Conservation (phyloP, 2,329 filamentous ascomycete species). For the Exophiala lecanii-corni region DNA sequence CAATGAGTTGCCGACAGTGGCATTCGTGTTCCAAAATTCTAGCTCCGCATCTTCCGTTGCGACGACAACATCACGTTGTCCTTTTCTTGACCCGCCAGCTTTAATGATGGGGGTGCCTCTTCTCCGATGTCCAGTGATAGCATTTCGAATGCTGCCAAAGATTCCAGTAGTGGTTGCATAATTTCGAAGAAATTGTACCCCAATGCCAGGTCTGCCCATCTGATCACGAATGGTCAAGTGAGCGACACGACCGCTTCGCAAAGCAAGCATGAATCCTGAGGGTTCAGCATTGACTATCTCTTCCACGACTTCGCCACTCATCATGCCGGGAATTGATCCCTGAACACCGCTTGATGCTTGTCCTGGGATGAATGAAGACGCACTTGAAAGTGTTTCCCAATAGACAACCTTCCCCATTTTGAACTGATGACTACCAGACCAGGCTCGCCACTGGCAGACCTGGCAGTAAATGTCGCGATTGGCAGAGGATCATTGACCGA, state of each 20-base stretch:
- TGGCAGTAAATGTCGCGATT: slow-evolving; percentile 75
- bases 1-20: slow-evolving; percentile 75
- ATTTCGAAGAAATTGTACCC: slow-evolving; percentile 69
- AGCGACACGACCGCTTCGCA: slow-evolving; percentile 80
- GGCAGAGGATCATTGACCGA: slow-evolving; percentile 67
- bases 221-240: slow-evolving; percentile 82
- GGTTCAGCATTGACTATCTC: slow-evolving; percentile 80
- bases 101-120: slow-evolving; percentile 77
- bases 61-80: slow-evolving; percentile 79
- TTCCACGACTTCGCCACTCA: slow-evolving; percentile 71
- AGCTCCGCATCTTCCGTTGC: slow-evolving; percentile 72
- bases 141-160: slow-evolving; percentile 75
- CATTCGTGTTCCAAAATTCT: slow-evolving; percentile 83
- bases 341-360: slow-evolving; percentile 78
- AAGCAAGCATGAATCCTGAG: slow-evolving; percentile 77
- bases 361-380: slow-evolving; percentile 75
- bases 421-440: slow-evolving; percentile 85
- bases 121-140: slow-evolving; percentile 64
- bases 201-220: slow-evolving; percentile 78
- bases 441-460: slow-evolving; percentile 72
- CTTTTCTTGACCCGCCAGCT: slow-evolving; percentile 64
- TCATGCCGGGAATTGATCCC: slow-evolving; percentile 66
- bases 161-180: slow-evolving; percentile 59
- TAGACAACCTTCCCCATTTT: slow-evolving; percentile 76
- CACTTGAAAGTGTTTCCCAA: slow-evolving; percentile 92